Base-by-base conservation (phyloP, 257 asterid genomes). In the Ilex aquifolium region DNA sequence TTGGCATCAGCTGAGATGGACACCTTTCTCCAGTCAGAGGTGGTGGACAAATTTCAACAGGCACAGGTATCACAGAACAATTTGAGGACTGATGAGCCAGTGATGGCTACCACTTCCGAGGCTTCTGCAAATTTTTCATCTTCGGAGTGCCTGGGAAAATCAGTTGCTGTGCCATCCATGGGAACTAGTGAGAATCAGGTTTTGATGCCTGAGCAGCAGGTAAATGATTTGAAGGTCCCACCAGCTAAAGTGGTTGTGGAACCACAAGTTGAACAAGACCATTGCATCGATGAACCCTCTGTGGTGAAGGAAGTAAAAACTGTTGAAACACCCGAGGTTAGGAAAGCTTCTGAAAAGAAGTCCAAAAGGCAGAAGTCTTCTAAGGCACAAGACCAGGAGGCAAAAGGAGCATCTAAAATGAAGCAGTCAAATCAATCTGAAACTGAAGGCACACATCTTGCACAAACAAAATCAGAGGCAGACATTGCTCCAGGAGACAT, bases 281-380 rank as follows among this genome's bases (percentile, higher is more conserved):
- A 75, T 53, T 65, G 32, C 32, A 67, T 14, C 32, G 73, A 63
- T 61, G 87, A 74, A 61, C 66, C 80, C n/a, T 69, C 78, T 56
- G 57, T 62, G 46, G 80, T 64, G 5, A 53, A 53, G 27, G 57
- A 53, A 14, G 31, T 53, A 17, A 53, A 53, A 53, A 15, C 10
- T 53, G 57, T 53, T 53, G 57, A 53, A 53, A 7, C 31, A 16
- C 30, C 0, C 3, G 30, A 53, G 29, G 80, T 63, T 1, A 93
- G 76, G 71, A 93, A 87, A 69, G 56, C 78, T 5, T 72, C 85
- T 12, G 96, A 88, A 69, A 93, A 93, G 89, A 93, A 77, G 74
- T 84, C 97, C 4, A 90, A 70, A 70, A 93, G 84, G 78, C 97
- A 92, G 69, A 93, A 86, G 85, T 60, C 92, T 48, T 67, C 83